A percentile compares a stretch with the other conserved stretches of the same genome.
Evolutionary conservation across 768 basidiomycete species (phyloP).

Genomic region (Suillus paluster): DNA sequence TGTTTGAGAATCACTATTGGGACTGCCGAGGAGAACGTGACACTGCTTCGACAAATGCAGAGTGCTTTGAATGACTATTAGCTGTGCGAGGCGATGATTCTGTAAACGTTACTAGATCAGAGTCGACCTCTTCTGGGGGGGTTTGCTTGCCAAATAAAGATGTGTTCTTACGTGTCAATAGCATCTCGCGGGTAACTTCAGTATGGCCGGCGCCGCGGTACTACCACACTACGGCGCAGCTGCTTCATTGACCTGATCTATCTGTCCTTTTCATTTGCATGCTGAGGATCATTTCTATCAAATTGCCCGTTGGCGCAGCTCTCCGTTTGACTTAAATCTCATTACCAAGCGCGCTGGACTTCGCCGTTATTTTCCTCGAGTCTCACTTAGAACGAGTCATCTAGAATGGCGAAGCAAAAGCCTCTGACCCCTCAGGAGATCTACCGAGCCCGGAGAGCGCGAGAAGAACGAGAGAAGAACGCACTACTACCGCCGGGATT

Average conservation of each 20-base stretch:
- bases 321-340: background rate
- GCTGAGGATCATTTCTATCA: constrained; percentile 7
- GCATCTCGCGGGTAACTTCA: background rate
- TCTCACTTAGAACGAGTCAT: constrained; percentile 1
- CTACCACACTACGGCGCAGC: constrained; percentile 9
- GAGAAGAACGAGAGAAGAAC: constrained; percentile 64
- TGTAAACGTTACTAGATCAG: background rate
- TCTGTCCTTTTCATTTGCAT: constrained; percentile 1
- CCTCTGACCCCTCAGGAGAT: constrained; percentile 64
- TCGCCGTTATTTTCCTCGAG: constrained; percentile 3
- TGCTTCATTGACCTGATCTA: constrained; percentile 4
- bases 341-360: background rate
- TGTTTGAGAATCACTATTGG: constrained; percentile 93
- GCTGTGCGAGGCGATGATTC: background rate
- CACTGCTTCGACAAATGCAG: constrained; percentile 57
- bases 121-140: constrained; percentile 4
- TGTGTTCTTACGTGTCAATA: background rate
- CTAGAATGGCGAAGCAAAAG: constrained; percentile 57
- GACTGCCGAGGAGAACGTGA: constrained; percentile 75
- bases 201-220: background rate
- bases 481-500: constrained; percentile 75
- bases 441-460: constrained; percentile 57
- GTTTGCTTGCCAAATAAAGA: constrained; percentile 1
- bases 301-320: background rate
- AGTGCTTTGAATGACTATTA: constrained; percentile 46